Evolutionary conservation across 768 basidiomycete genomes (phyloP), one percentile per base, ranked within the genome.

Genomic region (Hemileccinum impolitum): DNA sequence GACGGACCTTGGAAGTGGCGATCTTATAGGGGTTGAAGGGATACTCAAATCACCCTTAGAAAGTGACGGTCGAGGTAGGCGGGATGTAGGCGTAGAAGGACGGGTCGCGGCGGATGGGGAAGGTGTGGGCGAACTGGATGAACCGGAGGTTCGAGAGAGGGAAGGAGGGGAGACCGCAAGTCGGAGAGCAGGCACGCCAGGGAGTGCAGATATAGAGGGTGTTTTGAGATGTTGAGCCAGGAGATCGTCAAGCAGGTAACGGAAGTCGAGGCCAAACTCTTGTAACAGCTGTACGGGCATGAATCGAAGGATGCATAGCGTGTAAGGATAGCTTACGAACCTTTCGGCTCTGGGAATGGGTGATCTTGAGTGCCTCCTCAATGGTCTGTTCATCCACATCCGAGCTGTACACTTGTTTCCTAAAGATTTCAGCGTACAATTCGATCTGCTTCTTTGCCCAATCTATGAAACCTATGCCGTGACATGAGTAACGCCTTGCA

Each of bases 201-300:
- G 51, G 4, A 48, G 14, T 17, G 32, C 46, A 52, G 65, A 14
- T 39, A 19, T 48, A 41, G 62, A 47, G 17, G 47, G 43, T 12
- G 72, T 61, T 57, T 77, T 78, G 2, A 81, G 78, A 18, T 74
- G 67, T 46, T 77, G 76, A 12, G 75, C 68, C 1, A 90, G 74
- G 4, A 88, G 71, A n/a, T 78, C 75, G 30, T 90, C 84, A n/a
- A 97, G 74, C n/a, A 95, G 74, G 71, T 87, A 93, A 19, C 87
- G 86, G 65, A 97, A 96, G 70, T 96, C 94, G 31, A 97, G 81
- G 2, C 94, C 94, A 61, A 85, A 92, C 59, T 97, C 94, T 71
- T 92, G 85, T 6, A 97, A 75, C 14, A 95, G 79, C 88, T 92
- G 55, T 14, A 41, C 0, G 49, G 8, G 3, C 18, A 35, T 56